phyloP scores from a whole-genome alignment of 2,329 filamentous ascomycete species.

The Pyrenophora seminiperda region DNA sequence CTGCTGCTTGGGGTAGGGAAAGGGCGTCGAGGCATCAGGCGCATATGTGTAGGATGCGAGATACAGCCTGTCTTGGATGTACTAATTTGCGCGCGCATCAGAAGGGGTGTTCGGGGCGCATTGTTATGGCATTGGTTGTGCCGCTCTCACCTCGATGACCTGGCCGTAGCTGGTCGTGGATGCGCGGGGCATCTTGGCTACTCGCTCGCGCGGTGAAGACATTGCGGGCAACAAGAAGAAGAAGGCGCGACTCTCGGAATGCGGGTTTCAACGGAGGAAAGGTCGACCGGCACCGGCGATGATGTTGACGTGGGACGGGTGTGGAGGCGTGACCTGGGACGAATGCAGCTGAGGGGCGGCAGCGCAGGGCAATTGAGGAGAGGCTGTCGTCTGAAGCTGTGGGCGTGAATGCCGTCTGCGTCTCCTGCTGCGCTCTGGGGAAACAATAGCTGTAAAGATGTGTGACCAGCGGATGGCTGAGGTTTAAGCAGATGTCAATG shows the following conservation, averaged over 20 bases:
- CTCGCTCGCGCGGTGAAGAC: slow-evolving; percentile 37
- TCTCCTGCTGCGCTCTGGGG: slow-evolving; percentile 24
- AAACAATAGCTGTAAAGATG: slow-evolving; percentile 49
- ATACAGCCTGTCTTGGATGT: slow-evolving; percentile 80
- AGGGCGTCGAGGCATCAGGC: slow-evolving; percentile 80
- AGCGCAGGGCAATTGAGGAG: slow-evolving; percentile 20
- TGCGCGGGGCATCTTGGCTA: slow-evolving; percentile 39
- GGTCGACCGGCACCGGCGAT: slow-evolving; percentile 11
- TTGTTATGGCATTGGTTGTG: slow-evolving; percentile 34
- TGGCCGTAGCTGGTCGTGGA: slow-evolving; percentile 70
- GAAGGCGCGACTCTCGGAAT: slow-evolving; percentile 22
- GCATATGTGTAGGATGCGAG: slow-evolving; percentile 87
- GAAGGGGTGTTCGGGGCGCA: slow-evolving; percentile 15
- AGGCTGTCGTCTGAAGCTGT: slow-evolving; percentile 21
- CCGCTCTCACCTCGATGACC: slow-evolving; percentile 91
- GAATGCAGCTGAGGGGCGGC: slow-evolving; percentile 21
- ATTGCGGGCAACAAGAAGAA: slow-evolving; percentile 23
- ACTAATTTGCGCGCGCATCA: slow-evolving; percentile 22
- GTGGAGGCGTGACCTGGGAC: slow-evolving; percentile 18
- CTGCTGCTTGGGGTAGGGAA: slow-evolving; percentile 75
- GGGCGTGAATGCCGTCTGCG: slow-evolving; percentile 27
- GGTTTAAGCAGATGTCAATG: slow-evolving; percentile 31
- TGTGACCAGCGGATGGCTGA: slow-evolving; percentile 36
- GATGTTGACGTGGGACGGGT: slow-evolving; percentile 12
- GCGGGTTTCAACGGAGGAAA: slow-evolving; percentile 17